Conservation (phyloP, 805 yeast species). For the Ogataea trehalophila region DNA sequence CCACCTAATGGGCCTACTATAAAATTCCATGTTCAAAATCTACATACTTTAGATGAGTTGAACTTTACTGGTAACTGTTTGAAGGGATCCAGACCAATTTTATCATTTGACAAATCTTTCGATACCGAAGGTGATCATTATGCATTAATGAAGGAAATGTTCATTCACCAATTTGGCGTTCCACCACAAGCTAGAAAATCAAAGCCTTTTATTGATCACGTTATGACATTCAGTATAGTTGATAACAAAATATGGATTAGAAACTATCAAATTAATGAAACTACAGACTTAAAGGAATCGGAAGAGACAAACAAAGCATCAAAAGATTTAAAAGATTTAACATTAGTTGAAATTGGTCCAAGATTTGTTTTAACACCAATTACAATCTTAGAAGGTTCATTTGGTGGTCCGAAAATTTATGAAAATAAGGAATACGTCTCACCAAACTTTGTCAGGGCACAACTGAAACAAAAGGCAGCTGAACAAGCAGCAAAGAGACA, state of each 20-base stretch:
- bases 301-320: conserved; percentile 27
- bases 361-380: conserved; percentile 90
- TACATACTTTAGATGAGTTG: conserved; percentile 93
- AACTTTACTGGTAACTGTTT: conserved; percentile 96
- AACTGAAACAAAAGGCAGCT: conserved; percentile 74
- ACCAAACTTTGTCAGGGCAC: conserved; percentile 93
- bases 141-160: conserved; percentile 75
- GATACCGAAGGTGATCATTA: conserved; percentile 58
- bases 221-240: conserved; percentile 85
- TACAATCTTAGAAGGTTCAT: conserved; percentile 90
- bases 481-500: conserved; percentile 71
- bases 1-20: conserved; percentile 98
- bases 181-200: conserved; percentile 90
- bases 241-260: conserved; percentile 95
- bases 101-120: conserved; percentile 82
- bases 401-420: conserved; percentile 95
- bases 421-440: conserved; percentile 96
- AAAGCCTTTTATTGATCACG: conserved; percentile 94
- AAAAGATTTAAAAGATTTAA: conserved; percentile 49
- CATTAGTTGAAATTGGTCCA: conserved; percentile 94
- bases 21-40: conserved; percentile 88
- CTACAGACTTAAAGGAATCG: conserved; percentile 51
- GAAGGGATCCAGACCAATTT: conserved; percentile 89
- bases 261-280: conserved; percentile 80
- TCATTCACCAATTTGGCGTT: conserved; percentile 83